These are phyloP conservation scores for Diutina siamensis DNA, from an alignment of 1,139 yeast genomes.

Conservation along the genomic window DNA sequence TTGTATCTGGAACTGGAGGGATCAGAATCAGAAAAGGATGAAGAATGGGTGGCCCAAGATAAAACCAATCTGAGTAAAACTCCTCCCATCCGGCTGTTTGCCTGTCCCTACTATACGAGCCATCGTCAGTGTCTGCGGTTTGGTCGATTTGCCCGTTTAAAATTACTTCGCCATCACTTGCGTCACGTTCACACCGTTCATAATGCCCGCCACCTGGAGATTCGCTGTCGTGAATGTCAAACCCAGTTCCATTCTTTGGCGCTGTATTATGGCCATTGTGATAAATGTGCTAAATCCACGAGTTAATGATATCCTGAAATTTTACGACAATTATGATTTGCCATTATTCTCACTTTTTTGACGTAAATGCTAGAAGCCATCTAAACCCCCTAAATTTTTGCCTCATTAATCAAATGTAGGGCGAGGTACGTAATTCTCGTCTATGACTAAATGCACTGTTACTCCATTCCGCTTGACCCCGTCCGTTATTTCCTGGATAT, in stretches of 20 bases:
- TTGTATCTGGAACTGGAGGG: neutral
- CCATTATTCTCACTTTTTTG: no score
- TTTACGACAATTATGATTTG: no score
- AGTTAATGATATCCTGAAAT: no score
- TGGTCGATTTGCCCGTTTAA: neutral
- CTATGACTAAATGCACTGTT: no score
- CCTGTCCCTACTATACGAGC: neutral
- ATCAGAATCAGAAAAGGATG: neutral
- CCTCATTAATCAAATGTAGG: no score
- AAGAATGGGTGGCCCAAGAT: neutral
- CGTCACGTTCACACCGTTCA: slow-evolving; percentile 1
- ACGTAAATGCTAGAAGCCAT: no score
- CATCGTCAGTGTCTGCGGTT: neutral
- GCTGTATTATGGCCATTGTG: neutral
- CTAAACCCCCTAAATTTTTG: no score
- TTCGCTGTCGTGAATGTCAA: slow-evolving; percentile 1
- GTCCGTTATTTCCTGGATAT: no score
- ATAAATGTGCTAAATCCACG: neutral
- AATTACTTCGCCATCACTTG: neutral
- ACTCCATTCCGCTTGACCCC: no score
- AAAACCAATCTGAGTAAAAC: neutral
- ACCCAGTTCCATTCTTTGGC: neutral
- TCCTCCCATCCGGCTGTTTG: neutral
- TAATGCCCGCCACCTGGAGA: neutral
- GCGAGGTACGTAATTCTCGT: no score